Conservation (phyloP, 208 protist genomes). For the Acanthamoeba triangularis region DNA sequence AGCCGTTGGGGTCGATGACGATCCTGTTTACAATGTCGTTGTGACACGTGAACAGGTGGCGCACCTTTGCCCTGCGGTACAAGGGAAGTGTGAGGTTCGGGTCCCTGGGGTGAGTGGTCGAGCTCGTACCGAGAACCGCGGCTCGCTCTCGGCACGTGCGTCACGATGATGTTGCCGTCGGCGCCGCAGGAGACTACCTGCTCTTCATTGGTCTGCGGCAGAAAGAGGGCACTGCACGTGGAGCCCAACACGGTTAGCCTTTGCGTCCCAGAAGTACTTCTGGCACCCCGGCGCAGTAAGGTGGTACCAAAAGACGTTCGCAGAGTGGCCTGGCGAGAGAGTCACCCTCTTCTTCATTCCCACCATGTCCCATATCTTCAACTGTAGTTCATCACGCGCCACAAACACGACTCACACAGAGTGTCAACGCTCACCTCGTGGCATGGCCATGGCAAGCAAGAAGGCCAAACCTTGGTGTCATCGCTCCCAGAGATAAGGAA, state of each 20-base stretch:
- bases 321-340: neutral
- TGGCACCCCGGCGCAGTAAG: no score
- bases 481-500: constrained; percentile 12
- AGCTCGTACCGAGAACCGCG: neutral
- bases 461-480: neutral
- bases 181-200: neutral
- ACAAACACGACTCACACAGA: neutral
- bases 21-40: neutral
- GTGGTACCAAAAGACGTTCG: constrained; percentile 5
- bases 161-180: constrained; percentile 34
- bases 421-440: neutral
- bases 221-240: neutral
- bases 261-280: no score
- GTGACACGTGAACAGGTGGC: neutral
- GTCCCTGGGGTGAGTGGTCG: no score
- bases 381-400: neutral
- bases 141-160: neutral
- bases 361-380: constrained; percentile 31
- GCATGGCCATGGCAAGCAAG: neutral
- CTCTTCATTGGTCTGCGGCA: neutral
- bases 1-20: neutral
- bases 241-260: no score
- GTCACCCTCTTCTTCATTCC: neutral
- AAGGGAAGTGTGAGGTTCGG: no score
- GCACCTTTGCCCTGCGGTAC: neutral